Base-by-base conservation (phyloP, 805 yeast species). In the Blastobotrys mokoenaii region DNA sequence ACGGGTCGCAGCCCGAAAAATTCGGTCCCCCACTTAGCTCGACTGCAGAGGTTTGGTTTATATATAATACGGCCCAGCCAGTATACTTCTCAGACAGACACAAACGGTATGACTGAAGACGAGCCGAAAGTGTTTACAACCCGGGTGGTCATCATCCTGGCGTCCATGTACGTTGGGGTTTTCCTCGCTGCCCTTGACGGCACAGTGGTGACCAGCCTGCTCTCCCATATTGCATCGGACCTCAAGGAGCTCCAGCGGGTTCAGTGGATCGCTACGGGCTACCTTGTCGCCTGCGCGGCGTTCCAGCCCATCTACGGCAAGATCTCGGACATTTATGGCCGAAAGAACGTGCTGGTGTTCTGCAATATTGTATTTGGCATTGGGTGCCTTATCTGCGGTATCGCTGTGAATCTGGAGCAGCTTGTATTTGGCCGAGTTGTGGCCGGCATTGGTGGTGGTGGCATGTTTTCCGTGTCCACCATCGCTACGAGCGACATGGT, bases 361-460 rank as follows among this genome's bases (percentile, higher is more conserved):
- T 72, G 76, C 18, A 65, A 68, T 31, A 46, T 61, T 12, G 54
- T 68, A 45, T 74, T 76, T 51, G 72, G 66, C 2, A 14, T 72
- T 11, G 79, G 79, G 15, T 72, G 77, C 54, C 51, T 68, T 12
- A 45, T 74, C 20, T 73, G 77, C 45, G 89, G 84, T 1, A 51
- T 75, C 3, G 63, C 86, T 1, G 59, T 54, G 15, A 66, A 69
- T 25, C 76, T 83, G 73, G 62, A 68, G 48, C 69, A 73, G 70
- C 64, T 83, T 33, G 80, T 84, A 44, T 80, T 75, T 2, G 90
- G 88, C 1, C 70, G 95, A 54, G 80, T 85, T 49, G 69, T 87
- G 42, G 80, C 94, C 20, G 96, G 96, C 15, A 73, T 84, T 46
- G 96, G 96, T 10, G 95, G 95, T n/a, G 93, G 95, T 4, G 96